Evolutionary conservation across 768 basidiomycete species (phyloP), one percentile per base, ranked within the genome.

Genomic region (Wakefieldia striispora): DNA sequence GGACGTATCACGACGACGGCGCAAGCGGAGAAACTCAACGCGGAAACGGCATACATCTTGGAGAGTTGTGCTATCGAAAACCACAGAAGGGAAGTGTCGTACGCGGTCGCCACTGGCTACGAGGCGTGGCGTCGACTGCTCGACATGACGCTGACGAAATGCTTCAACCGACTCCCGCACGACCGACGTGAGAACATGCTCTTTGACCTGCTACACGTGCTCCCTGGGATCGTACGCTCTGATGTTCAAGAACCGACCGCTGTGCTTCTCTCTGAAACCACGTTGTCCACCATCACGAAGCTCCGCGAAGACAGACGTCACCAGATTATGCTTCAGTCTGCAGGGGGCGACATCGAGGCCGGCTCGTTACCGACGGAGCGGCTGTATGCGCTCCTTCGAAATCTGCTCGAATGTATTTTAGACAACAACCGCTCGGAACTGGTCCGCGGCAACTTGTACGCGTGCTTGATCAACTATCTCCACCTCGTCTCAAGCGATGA

Each of bases 381-480:
- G 31, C 71, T 97, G 12, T 82, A 82, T 53, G 71, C 80, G 2
- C 81, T 95, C 38, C 75, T 97, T 11, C 82, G 84, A 38, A 81
- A 76, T 54, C 74, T 92, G 24, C 65, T 97, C 45, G 83, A 91
- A 45, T 86, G 84, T 41, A 79, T 94, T 47, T 61, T 86, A 49
- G 83, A 88, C 53, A 85, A 79, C 51, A 89, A 86, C 51, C 85
- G 83, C 12, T 79, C 87, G 23, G 92, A 95, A 62, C 75, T 91
- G 43, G 87, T 94, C 16, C 86, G 95, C 21, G 95, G 95, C 7
- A 97, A 98, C 63, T 75, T 97, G n/a, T 98, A 95, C 66, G 91
- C 92, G 4, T 75, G 90, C 5, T 73, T 97, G 49, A 82, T 91
- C 70, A 95, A 95, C 68, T 95, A 92, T 62, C 71, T 95, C 36